A percentile compares a stretch with the other conserved stretches of the same genome.
phyloP scores from a whole-genome alignment of 106 monocot species.

The Dendrobium officinale region DNA sequence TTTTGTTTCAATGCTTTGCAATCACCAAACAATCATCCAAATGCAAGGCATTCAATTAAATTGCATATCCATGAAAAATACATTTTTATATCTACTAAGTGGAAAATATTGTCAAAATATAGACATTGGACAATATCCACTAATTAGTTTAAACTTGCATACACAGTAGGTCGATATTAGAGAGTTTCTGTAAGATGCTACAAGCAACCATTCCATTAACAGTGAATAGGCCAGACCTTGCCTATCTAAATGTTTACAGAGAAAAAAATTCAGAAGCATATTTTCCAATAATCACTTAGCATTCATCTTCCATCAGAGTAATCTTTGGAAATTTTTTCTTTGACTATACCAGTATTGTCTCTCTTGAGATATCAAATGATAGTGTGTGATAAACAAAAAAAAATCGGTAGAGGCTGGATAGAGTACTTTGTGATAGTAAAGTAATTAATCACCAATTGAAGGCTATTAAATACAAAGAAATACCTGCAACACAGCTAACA shows the following conservation, averaged over 20 bases:
- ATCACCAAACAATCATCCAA: not conserved
- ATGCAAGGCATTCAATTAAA: not conserved
- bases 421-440: not conserved
- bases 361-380: no score
- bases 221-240: no score
- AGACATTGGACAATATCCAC: not conserved
- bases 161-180: no score
- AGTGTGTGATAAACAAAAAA: no score
- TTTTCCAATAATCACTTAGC: no score
- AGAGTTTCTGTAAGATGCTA: no score
- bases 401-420: not conserved
- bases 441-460: not conserved
- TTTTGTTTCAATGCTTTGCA: not conserved
- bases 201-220: no score
- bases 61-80: not conserved
- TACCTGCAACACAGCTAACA: constrained; percentile 97
- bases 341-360: not conserved
- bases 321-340: not conserved
- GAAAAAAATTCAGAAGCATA: no score
- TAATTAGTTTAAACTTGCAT: no score
- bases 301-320: no score
- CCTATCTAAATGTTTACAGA: no score
- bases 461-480: not conserved
- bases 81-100: not conserved
- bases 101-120: not conserved